Percentiles rank a stretch among this genome's conserved stretches.
phyloP scores from a whole-genome alignment of 2,329 filamentous ascomycete genomes.

The Fusarium longipes region DNA sequence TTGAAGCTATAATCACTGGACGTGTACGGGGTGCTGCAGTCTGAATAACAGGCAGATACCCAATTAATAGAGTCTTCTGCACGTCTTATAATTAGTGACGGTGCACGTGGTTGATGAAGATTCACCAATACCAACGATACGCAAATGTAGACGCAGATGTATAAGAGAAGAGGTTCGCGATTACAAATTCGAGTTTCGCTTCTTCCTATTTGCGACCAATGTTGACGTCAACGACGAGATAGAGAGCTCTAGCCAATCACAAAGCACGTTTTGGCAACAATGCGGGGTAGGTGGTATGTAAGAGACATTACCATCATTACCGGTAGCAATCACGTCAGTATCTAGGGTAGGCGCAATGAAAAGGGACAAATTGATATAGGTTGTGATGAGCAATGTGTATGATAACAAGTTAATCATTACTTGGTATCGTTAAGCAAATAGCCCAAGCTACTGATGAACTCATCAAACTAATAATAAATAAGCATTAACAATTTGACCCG shows the following conservation, averaged over 20 bases:
- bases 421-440: constrained; percentile 41
- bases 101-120: not conserved
- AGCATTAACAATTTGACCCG: not conserved
- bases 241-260: constrained; percentile 44
- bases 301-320: constrained; percentile 32
- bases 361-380: not conserved
- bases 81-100: not conserved
- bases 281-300: constrained; percentile 32
- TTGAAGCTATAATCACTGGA: not conserved
- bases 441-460: constrained; percentile 25
- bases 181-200: constrained; percentile 13
- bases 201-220: constrained; percentile 12
- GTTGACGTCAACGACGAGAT: constrained; percentile 42
- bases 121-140: not conserved
- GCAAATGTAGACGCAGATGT: not conserved
- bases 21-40: not conserved
- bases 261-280: constrained; percentile 40
- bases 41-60: not conserved
- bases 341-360: constrained; percentile 14
- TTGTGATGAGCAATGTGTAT: not conserved
- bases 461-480: too few species aligned
- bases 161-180: constrained; percentile 7
- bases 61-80: not conserved
- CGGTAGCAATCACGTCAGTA: constrained; percentile 32
- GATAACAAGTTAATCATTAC: constrained; percentile 22